Evolutionary conservation across 495 filamentous ascomycete species (phyloP), one percentile per base, ranked within the genome.

Genomic region (Penicillium samsonianum): DNA sequence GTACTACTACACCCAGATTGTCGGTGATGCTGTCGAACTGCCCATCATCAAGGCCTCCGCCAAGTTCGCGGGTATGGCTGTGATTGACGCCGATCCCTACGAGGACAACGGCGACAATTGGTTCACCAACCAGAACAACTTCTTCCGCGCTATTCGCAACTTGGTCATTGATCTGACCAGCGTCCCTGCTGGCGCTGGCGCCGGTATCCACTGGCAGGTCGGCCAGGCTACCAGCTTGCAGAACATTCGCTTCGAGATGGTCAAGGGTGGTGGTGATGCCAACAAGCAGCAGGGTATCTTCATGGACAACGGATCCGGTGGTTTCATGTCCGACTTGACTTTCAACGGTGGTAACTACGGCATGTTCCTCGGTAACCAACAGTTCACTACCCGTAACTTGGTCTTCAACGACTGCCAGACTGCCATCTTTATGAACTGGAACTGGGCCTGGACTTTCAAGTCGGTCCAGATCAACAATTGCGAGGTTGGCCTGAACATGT

Each of bases 101-200:
- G 64, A 81, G 28, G 72, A 77, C 6, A 64, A 70, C 9, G 87
- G 84, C 22, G 68, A 62, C 56, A 87, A 89, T 68, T 90, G 87
- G 85, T 96, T 87, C 74, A 91, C 87, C 61, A 96, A 96, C 72
- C 88, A 96, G 74, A 98, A 98, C 84, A 97, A 98, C 79, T 98
- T 98, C 81, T 98, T 91, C 82, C 91, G 94, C 44, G 89, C 95
- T 64, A 79, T 98, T 61, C 90, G 95, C 71, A 98, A 98, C 78
- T 89, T 98, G 63, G 81, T 91, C 65, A 87, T 98, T 70, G 94
- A 98, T 69, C 72, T 92, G 43, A 91, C 83, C 28, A 82, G 76
- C 12, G 84, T 89, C 82, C 87, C 89, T 14, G 62, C 77, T 49
- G 77, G 71, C 40, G 65, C 70, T 4, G 90, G 88, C 55, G 73